These are phyloP conservation scores for Botryotinia globosa DNA, from an alignment of 2,329 filamentous ascomycete genomes.

Conservation along the genomic window DNA sequence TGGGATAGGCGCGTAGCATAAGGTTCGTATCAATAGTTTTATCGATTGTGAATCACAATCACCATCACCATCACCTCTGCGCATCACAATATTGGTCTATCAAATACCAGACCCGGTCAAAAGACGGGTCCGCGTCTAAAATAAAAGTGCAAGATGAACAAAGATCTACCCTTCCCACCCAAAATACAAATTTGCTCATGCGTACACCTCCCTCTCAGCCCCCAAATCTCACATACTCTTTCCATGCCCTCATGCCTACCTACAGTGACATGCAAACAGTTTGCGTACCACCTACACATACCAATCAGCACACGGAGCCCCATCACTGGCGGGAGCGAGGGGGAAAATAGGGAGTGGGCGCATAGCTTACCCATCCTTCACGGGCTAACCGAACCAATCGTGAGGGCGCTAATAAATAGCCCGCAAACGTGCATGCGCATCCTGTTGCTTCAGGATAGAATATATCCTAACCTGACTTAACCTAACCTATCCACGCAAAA, in stretches of 20 bases:
- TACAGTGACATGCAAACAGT: not conserved
- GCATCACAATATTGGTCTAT: not conserved
- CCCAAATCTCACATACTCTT: not conserved
- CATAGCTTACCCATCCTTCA: slow-evolving; percentile 4
- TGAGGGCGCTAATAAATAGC: slow-evolving; percentile 6
- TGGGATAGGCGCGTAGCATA: not conserved
- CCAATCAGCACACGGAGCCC: not conserved
- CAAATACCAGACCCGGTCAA: not conserved
- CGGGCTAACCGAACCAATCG: slow-evolving; percentile 1
- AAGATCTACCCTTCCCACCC: not conserved
- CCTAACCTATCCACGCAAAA: not conserved
- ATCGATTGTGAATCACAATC: not conserved
- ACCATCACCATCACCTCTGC: not conserved
- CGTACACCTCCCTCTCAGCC: not conserved
- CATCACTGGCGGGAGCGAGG: not conserved
- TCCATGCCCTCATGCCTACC: not conserved
- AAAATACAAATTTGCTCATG: not conserved
- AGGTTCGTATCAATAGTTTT: not conserved
- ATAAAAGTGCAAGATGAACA: not conserved
- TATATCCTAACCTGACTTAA: not conserved
- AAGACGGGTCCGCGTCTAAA: not conserved
- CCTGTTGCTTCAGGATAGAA: not conserved
- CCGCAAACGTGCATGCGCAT: slow-evolving; percentile 5
- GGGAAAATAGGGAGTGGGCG: not conserved
- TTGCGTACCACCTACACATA: not conserved